Evolutionary conservation across 177 flowering plant genomes (phyloP).

Genomic region (Vitis hybrid): DNA sequence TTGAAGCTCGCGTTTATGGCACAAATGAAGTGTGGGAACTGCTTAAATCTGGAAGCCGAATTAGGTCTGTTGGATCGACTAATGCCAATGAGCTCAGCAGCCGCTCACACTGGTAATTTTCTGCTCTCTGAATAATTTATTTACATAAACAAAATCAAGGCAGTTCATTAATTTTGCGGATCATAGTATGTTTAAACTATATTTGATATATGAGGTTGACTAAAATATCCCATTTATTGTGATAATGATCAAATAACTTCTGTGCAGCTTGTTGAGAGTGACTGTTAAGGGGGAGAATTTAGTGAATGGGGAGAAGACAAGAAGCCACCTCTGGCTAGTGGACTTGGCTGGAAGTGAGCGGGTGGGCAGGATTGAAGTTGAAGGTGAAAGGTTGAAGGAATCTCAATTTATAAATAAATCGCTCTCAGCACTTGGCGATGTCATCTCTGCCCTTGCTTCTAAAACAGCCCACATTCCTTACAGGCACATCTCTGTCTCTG

Average conservation of each 20-base stretch:
- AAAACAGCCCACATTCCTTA: constrained; percentile 82
- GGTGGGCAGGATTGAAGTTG: constrained; percentile 78
- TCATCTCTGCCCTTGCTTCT: constrained; percentile 82
- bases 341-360: constrained; percentile 96
- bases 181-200: neutral
- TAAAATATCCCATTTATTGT: neutral
- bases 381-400: constrained; percentile 91
- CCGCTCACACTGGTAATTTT: constrained; percentile 82
- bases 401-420: constrained; percentile 90
- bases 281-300: constrained; percentile 68
- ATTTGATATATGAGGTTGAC: neutral
- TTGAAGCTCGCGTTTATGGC: constrained; percentile 59
- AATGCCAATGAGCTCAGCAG: constrained; percentile 87
- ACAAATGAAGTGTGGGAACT: constrained; percentile 82
- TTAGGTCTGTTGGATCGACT: constrained; percentile 86
- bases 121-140: neutral
- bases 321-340: constrained; percentile 85
- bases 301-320: constrained; percentile 66
- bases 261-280: constrained; percentile 71
- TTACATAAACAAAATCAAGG: neutral
- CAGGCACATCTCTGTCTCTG: constrained; percentile 41
- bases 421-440: constrained; percentile 90
- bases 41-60: constrained; percentile 62
- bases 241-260: neutral
- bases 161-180: neutral